Percentiles rank a stretch among this genome's conserved stretches.
phyloP scores from a whole-genome alignment of 1,284 basidiomycete species.

The Leccinum fuscescens region DNA sequence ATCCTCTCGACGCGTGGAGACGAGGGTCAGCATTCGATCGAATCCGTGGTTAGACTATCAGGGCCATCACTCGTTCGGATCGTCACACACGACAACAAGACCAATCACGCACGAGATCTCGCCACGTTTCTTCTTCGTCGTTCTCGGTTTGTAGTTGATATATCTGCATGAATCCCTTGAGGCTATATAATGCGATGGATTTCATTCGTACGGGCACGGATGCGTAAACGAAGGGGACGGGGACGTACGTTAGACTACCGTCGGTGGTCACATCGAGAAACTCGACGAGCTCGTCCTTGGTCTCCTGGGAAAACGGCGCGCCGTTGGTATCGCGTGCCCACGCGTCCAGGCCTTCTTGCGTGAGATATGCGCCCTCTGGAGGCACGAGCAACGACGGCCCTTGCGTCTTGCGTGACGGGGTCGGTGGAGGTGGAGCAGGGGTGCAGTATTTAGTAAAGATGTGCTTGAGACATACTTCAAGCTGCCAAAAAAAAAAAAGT shows the following conservation, averaged over 20 bases:
- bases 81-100: not conserved
- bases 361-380: constrained; percentile 57
- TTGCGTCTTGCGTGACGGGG: constrained; percentile 11
- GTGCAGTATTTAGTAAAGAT: constrained; percentile 75
- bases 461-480: constrained; percentile 63
- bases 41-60: constrained; percentile 69
- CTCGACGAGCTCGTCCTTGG: constrained; percentile 72
- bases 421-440: constrained; percentile 40
- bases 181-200: constrained; percentile 39
- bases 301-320: constrained; percentile 65
- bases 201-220: not conserved
- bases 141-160: constrained; percentile 80
- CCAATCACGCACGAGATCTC: constrained; percentile 57
- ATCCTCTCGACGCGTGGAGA: constrained; percentile 58
- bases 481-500: constrained; percentile 33
- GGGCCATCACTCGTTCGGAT: constrained; percentile 1
- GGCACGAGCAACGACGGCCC: constrained; percentile 41
- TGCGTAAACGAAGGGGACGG: not conserved
- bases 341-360: constrained; percentile 58
- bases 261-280: constrained; percentile 72
- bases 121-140: constrained; percentile 80
- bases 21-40: constrained; percentile 60
- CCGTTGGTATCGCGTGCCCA: constrained; percentile 80
- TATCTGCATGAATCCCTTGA: constrained; percentile 76
- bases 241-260: constrained; percentile 68